Conservation (phyloP, 805 yeast species). For the Starmera quercuum region DNA sequence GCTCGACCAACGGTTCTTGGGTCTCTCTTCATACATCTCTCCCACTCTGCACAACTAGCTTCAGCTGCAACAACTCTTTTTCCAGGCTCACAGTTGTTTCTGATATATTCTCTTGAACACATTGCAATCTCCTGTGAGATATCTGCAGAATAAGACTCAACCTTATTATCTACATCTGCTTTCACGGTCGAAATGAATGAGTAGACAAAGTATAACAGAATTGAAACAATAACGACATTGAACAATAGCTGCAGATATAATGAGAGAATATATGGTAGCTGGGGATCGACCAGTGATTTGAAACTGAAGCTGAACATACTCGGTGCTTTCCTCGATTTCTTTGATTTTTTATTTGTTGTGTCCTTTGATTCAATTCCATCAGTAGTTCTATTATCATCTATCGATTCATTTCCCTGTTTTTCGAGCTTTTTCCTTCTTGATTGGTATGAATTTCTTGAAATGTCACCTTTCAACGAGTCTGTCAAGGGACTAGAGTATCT, state of each 20-base stretch:
- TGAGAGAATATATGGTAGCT: conserved; percentile 48
- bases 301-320: conserved; percentile 1
- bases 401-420: conserved; percentile 5
- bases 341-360: conserved; percentile 1
- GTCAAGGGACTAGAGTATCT: conserved; percentile 17
- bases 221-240: conserved; percentile 43
- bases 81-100: conserved; percentile 65
- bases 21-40: conserved; percentile 74
- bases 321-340: conserved; percentile 5
- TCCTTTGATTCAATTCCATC: conserved; percentile 2
- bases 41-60: conserved; percentile 63
- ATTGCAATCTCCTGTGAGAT: conserved; percentile 54
- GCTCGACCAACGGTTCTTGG: conserved; percentile 63
- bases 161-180: conserved; percentile 63
- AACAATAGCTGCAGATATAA: conserved; percentile 57
- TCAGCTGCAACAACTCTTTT: conserved; percentile 71
- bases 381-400: conserved; percentile 9
- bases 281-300: conserved; percentile 30
- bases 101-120: conserved; percentile 62
- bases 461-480: conserved; percentile 13
- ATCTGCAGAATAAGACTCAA: conserved; percentile 54
- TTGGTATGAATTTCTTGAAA: background rate
- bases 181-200: conserved; percentile 48
- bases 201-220: conserved; percentile 43
- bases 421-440: conserved; percentile 1